Conservation (phyloP, 768 basidiomycete genomes). For the Auriscalpium vulgare region DNA sequence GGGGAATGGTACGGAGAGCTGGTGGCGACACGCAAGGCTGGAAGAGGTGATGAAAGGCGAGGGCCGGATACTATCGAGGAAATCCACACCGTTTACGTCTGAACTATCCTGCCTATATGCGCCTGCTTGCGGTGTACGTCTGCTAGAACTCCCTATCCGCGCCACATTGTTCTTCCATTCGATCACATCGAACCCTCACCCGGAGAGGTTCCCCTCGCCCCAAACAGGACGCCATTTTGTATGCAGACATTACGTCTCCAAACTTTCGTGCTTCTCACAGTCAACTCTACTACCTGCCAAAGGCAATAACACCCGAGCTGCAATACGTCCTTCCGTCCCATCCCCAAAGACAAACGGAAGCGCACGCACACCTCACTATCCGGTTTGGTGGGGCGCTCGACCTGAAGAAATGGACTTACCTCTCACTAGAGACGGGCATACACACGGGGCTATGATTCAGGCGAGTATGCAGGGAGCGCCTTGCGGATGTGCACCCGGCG, state of each 20-base stretch:
- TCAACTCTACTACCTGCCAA: conserved; percentile 47
- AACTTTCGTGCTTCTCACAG: conserved; percentile 68
- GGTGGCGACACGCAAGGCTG: conserved; percentile 56
- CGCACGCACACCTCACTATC: conserved; percentile 43
- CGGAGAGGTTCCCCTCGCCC: conserved; percentile 30
- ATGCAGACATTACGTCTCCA: conserved; percentile 55
- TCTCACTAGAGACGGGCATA: conserved; percentile 83
- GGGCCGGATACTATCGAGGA: conserved; percentile 40
- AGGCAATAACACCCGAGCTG: conserved; percentile 36
- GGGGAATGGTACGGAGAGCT: conserved; percentile 81
- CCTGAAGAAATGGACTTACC: conserved; percentile 94
- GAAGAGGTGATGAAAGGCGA: conserved; percentile 32
- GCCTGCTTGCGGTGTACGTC: too few species aligned
- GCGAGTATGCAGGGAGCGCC: not conserved
- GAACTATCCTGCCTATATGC: too few species aligned
- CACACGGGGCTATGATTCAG: conserved; percentile 14
- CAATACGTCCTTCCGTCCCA: conserved; percentile 74
- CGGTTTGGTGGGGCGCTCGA: conserved; percentile 88
- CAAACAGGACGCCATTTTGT: conserved; percentile 65
- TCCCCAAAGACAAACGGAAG: conserved; percentile 33
- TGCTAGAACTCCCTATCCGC: conserved; percentile 13
- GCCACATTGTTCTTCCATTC: conserved; percentile 57
- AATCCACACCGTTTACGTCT: conserved; percentile 22
- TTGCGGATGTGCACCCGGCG: conserved; percentile 1
- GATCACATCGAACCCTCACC: conserved; percentile 67